phyloP scores from a whole-genome alignment of 176 grass and related monocot genomes.

The Bothriochloa decipiens region DNA sequence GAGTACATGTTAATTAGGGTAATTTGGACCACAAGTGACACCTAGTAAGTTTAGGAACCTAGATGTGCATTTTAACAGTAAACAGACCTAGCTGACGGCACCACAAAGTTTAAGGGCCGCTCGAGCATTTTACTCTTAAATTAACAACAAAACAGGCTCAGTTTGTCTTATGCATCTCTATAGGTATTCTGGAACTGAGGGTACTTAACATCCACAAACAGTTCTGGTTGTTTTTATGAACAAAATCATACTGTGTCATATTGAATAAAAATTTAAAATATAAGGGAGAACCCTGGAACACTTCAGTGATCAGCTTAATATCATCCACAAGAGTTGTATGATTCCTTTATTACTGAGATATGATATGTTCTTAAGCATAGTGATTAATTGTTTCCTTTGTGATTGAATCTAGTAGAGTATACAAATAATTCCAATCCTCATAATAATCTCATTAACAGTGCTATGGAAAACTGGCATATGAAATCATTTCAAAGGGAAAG shows the following conservation, averaged over 20 bases:
- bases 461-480: conserved; percentile 1
- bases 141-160: not conserved
- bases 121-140: not conserved
- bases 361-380: not conserved
- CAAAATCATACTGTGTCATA: not conserved
- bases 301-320: not conserved
- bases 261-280: not conserved
- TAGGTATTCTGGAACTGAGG: not conserved
- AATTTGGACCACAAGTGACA: not conserved
- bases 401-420: not conserved
- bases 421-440: conserved; percentile 8
- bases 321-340: not conserved
- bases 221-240: not conserved
- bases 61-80: not conserved
- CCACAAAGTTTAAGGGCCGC: not conserved
- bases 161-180: not conserved
- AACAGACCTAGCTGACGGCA: not conserved
- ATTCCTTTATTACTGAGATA: not conserved
- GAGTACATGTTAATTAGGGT: not conserved
- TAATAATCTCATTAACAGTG: conserved; percentile 18
- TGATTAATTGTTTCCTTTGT: not conserved
- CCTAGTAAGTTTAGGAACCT: not conserved
- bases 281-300: not conserved
- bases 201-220: not conserved
- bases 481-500: not conserved